Conservation (phyloP, 148 eudicot species). For the Salicornia ramosissima region DNA sequence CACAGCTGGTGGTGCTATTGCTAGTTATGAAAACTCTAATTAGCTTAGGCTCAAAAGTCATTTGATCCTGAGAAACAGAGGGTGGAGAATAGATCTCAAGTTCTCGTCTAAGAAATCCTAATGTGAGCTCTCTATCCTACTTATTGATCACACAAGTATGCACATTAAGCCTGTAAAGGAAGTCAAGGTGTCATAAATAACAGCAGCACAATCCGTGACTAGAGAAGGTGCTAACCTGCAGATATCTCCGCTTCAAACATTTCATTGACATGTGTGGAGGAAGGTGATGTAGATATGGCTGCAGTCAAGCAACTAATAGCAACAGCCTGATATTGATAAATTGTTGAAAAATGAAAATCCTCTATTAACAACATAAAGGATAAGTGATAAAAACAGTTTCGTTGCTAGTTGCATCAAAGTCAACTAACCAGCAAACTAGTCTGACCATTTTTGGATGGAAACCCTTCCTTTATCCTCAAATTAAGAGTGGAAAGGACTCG, state of each 20-base stretch:
- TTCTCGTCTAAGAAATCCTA: not conserved
- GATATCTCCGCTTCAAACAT: slow-evolving; percentile 66
- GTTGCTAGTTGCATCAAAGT: not conserved
- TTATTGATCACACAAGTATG: not conserved
- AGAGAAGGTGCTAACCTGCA: slow-evolving; percentile 45
- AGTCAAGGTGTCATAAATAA: not conserved
- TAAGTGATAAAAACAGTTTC: not conserved
- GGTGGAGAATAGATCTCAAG: not conserved
- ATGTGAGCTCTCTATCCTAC: not conserved
- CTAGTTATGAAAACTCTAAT: no score
- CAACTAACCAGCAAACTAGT: slow-evolving; percentile 69
- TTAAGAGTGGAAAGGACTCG: slow-evolving; percentile 64
- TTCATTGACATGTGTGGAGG: slow-evolving; percentile 55
- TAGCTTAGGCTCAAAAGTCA: not conserved
- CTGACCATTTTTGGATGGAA: slow-evolving; percentile 60
- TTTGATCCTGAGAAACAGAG: not conserved
- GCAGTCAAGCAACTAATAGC: slow-evolving; percentile 72
- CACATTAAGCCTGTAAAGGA: not conserved
- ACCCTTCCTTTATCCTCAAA: slow-evolving; percentile 59
- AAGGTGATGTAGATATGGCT: slow-evolving; percentile 74
- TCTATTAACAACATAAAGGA: slow-evolving; percentile 3
- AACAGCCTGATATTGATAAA: slow-evolving; percentile 43
- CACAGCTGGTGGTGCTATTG: no score
- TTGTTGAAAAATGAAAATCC: not conserved
- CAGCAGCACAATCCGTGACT: not conserved